Evolutionary conservation across 225 moss, liverwort and hornwort genomes (phyloP).

Genomic region (Neckera pumila): DNA sequence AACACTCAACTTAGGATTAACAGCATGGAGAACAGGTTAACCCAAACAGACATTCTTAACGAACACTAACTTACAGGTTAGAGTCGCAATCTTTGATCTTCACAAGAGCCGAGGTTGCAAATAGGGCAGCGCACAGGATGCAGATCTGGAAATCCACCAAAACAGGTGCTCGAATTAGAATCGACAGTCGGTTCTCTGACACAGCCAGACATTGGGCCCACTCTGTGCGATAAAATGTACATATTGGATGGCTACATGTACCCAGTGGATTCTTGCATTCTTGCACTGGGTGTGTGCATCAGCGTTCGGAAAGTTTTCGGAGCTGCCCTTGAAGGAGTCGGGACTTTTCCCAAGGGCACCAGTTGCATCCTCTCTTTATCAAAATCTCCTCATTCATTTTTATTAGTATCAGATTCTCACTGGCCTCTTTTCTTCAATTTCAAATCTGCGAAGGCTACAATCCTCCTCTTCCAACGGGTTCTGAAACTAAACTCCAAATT

Average conservation of each 20-base stretch:
- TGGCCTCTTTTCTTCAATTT: too few species aligned
- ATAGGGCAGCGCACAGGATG: constrained; percentile 68
- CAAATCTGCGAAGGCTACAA: too few species aligned
- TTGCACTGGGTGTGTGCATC: neutral
- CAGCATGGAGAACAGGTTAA: neutral
- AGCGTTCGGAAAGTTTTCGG: too few species aligned
- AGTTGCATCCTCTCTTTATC: too few species aligned
- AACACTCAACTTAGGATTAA: neutral
- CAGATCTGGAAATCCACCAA: constrained; percentile 41
- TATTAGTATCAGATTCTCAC: too few species aligned
- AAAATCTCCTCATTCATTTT: too few species aligned
- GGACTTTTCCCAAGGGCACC: too few species aligned
- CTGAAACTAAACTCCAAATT: too few species aligned
- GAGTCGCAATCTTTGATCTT: constrained; percentile 17
- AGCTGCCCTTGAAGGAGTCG: too few species aligned
- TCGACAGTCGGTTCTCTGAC: neutral
- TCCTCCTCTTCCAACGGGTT: too few species aligned
- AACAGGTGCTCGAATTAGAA: neutral
- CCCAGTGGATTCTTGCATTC: neutral
- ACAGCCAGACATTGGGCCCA: too few species aligned
- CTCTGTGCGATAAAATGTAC: neutral
- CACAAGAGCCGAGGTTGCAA: constrained; percentile 55
- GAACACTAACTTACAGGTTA: neutral
- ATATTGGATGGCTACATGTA: neutral
- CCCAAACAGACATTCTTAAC: neutral